Percentiles rank a stretch among this genome's conserved stretches.
Conservation (phyloP, 805 yeast species). For the Wilhelminamyces savonicus region DNA sequence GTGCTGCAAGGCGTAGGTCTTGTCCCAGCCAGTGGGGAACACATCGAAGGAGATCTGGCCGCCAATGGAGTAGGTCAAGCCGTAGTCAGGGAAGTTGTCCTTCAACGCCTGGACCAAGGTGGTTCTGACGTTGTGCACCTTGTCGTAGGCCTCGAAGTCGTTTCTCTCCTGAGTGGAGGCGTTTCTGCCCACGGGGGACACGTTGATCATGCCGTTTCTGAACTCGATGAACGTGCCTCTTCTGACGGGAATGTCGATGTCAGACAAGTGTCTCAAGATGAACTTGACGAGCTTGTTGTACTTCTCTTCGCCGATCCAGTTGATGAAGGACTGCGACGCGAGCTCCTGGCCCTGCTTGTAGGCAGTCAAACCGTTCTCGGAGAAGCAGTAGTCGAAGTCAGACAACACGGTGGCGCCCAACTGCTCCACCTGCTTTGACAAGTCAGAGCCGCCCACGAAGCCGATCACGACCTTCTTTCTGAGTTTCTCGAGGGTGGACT, state of each 20-base stretch:
- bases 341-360: conserved; percentile 84
- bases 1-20: conserved; percentile 95
- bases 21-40: conserved; percentile 99
- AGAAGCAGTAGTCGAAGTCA: conserved; percentile 91
- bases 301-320: conserved; percentile 93
- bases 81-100: conserved; percentile 74
- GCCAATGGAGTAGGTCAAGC: conserved; percentile 94
- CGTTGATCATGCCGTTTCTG: conserved; percentile 99
- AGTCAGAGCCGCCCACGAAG: conserved; percentile 96
- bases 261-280: conserved; percentile 77
- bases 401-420: conserved; percentile 71
- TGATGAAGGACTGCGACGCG: conserved; percentile 89
- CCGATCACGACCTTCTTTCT: conserved; percentile 94
- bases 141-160: conserved; percentile 84
- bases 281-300: conserved; percentile 86
- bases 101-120: conserved; percentile 79
- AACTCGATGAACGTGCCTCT: conserved; percentile 98
- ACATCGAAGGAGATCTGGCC: conserved; percentile 99
- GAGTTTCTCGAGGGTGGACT: conserved; percentile 58
- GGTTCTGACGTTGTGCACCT: conserved; percentile 73
- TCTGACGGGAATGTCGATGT: conserved; percentile 88
- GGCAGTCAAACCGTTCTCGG: conserved; percentile 98
- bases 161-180: conserved; percentile 91
- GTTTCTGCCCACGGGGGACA: conserved; percentile 97
- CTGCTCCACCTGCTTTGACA: conserved; percentile 93